Evolutionary conservation across 208 protist genomes (phyloP).

Genomic region (Leishmania amazonensis): DNA sequence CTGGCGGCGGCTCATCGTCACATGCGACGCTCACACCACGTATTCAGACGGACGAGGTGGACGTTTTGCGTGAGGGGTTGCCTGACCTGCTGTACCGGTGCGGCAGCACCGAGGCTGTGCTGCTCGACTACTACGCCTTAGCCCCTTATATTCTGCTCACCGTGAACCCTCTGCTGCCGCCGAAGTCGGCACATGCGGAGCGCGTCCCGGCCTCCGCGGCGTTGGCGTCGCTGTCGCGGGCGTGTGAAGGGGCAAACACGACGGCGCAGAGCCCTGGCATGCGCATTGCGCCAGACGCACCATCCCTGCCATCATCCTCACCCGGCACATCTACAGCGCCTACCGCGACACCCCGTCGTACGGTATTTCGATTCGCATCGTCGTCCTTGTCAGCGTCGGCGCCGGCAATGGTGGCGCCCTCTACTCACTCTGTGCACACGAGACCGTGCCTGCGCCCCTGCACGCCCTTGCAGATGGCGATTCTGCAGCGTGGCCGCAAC

Average conservation of each 20-base stretch:
- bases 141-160: conserved; percentile 69
- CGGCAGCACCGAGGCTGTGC: conserved; percentile 40
- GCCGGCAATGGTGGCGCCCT: not conserved
- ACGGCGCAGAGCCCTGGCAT: not conserved
- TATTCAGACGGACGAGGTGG: conserved; percentile 36
- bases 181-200: not conserved
- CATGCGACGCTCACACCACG: not conserved
- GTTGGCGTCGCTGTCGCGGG: not conserved
- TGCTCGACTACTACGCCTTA: conserved; percentile 71
- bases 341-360: conserved; percentile 21
- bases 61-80: conserved; percentile 72
- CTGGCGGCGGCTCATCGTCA: not conserved
- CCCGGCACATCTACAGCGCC: not conserved
- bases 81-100: conserved; percentile 52
- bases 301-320: not conserved
- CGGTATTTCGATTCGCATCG: conserved; percentile 37
- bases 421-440: not conserved
- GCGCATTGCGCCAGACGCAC: not conserved
- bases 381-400: conserved; percentile 4
- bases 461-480: conserved; percentile 25
- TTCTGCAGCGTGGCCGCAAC: conserved; percentile 25
- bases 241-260: not conserved
- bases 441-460: conserved; percentile 8
- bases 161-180: conserved; percentile 6
- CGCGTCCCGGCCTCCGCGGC: not conserved